Percentiles rank a stretch among this genome's conserved stretches.
These are phyloP conservation scores for Venturia pyrina DNA, from an alignment of 2,329 filamentous ascomycete species.

Conservation along the genomic window DNA sequence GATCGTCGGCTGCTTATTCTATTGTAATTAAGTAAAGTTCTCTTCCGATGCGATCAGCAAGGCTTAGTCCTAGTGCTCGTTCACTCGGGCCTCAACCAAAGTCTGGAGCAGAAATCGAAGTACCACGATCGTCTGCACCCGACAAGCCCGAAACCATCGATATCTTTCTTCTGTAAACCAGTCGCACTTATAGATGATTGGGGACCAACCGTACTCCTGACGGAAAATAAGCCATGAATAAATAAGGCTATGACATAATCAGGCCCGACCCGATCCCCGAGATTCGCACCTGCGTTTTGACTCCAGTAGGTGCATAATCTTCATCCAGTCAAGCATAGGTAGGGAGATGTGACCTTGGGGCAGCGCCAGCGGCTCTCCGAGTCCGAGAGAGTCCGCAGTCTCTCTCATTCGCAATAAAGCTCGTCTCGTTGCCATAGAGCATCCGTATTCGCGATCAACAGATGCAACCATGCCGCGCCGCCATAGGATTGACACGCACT, in stretches of 20 bases:
- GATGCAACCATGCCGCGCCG: conserved; percentile 12
- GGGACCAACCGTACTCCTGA: too few species aligned
- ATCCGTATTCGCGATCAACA: neutral
- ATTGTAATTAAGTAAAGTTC: neutral
- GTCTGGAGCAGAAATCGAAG: too few species aligned
- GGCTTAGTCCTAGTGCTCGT: too few species aligned
- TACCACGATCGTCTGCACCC: too few species aligned
- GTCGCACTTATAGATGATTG: too few species aligned
- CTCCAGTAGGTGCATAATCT: neutral
- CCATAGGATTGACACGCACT: conserved; percentile 38
- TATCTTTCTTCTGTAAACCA: too few species aligned
- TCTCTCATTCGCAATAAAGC: neutral
- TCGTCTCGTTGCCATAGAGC: neutral
- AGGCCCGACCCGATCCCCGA: neutral
- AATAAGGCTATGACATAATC: neutral
- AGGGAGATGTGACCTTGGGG: neutral
- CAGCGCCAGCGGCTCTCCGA: neutral
- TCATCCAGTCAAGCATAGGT: neutral
- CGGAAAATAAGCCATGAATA: too few species aligned
- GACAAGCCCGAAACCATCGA: too few species aligned
- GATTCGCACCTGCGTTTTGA: neutral
- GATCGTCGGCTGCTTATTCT: neutral
- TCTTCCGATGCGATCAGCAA: neutral
- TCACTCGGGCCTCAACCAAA: too few species aligned
- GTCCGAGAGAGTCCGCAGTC: neutral